Evolutionary conservation across 139 green algal species (phyloP).

Genomic region (Tetratostichococcus sp.): DNA sequence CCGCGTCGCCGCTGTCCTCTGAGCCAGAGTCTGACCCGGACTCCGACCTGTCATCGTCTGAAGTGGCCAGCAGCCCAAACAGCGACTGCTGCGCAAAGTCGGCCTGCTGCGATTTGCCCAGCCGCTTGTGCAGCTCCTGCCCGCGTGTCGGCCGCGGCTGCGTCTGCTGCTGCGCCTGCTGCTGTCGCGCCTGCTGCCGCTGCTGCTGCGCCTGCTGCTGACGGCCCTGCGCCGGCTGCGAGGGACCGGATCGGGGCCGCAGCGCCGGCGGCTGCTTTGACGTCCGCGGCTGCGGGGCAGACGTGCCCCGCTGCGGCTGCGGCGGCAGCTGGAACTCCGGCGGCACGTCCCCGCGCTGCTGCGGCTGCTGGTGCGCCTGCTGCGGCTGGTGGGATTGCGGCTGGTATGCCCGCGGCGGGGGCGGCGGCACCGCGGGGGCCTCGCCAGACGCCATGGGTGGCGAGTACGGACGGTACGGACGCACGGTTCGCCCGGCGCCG

Average conservation of each 20-base stretch:
- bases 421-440: no score
- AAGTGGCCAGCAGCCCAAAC: constrained; percentile 15
- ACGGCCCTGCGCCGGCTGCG: neutral
- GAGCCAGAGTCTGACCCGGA: neutral
- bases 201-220: constrained; percentile 4
- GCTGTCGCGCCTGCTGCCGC: constrained; percentile 1
- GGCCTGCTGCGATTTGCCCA: constrained; percentile 12
- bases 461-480: no score
- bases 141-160: neutral
- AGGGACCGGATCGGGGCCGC: neutral
- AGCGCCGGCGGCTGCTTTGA: neutral
- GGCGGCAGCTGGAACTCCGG: neutral
- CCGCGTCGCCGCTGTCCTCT: neutral
- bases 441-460: no score
- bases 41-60: constrained; percentile 15
- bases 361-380: neutral
- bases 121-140: constrained; percentile 21
- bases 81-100: constrained; percentile 24
- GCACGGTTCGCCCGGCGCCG: no score
- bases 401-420: constrained; percentile 2
- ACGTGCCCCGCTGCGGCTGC: neutral
- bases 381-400: neutral
- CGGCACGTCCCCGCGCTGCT: neutral
- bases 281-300: neutral
- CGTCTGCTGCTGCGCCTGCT: neutral